Evolutionary conservation across 1,284 basidiomycete species (phyloP), one percentile per base, ranked within the genome.

Genomic region (Fereydounia khargensis): DNA sequence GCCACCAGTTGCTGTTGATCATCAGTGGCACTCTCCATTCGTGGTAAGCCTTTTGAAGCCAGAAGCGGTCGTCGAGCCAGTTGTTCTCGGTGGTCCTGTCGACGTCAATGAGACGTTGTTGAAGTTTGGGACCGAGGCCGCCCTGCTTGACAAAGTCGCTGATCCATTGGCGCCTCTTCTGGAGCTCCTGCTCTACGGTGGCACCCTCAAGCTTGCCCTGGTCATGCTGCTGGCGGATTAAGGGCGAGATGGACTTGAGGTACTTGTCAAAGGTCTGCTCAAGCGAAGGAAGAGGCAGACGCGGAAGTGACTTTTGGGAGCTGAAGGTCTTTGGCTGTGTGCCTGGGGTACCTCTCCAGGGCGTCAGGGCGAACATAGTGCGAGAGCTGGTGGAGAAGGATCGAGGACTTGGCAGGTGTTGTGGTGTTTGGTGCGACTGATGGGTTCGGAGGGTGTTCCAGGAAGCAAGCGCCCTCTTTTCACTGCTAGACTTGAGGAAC

Each of bases 1-100:
- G 80, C 92, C 92, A 97, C 92, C 92, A 97, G 73, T 97, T 96
- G 8, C 91, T 94, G 78, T 97, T 89, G 69, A 98, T 79, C 47
- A 90, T 80, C 23, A 97, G 79, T 0, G 94, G 90, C 1, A 84
- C 83, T 35, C 92, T 83, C 85, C 86, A 90, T 77, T 91, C 87
- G 54, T 90, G 85, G 77, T 97, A 98, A 0, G 89, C 86, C 62
- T 88, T 86, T 63, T 87, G 85, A 47, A 86, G 80, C 94, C 94
- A 97, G 68, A 92, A 87, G 44, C 89, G 90, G 77, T 97, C 92
- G 66, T 95, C 85, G 11, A 98, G 82, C 94, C 94, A 97, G 76
- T 95, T 96, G 77, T 87, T 82, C 0, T 89, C 88, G 6, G 91
- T 92, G 2, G 81, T 79, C 64, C 82, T 84, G 78, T 96, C 91